These are phyloP conservation scores for Lentinula edodes DNA, from an alignment of 768 basidiomycete genomes.

Conservation along the genomic window DNA sequence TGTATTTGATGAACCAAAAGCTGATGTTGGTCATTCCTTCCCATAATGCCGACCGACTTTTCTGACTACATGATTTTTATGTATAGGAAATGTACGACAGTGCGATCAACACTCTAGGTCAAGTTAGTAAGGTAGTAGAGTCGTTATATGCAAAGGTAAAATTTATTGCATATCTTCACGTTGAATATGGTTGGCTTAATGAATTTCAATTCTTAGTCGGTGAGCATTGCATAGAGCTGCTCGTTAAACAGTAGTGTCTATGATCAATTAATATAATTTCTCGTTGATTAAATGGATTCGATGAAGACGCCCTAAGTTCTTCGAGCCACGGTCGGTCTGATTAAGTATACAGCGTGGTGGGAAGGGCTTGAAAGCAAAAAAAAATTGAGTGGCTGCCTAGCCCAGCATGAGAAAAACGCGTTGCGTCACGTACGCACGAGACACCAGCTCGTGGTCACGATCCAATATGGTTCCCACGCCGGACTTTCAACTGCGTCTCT, in stretches of 20 bases:
- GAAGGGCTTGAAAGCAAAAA: no score
- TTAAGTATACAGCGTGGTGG: no score
- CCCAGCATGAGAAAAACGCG: not conserved
- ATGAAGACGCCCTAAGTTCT: no score
- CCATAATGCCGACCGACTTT: not conserved
- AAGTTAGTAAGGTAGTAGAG: slow-evolving; percentile 93
- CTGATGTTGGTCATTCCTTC: slow-evolving; percentile 58
- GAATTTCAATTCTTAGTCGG: slow-evolving; percentile 23
- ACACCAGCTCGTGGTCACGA: not conserved
- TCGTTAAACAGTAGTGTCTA: not conserved
- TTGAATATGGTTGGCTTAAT: not conserved
- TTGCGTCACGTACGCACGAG: not conserved
- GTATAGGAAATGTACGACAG: slow-evolving; percentile 79
- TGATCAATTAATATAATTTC: not conserved
- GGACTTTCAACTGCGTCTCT: not conserved
- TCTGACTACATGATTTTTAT: not conserved
- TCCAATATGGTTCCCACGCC: not conserved
- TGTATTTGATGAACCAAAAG: slow-evolving; percentile 83
- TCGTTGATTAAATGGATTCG: no score
- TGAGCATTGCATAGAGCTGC: slow-evolving; percentile 32
- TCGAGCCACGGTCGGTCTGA: no score
- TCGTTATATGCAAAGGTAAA: slow-evolving; percentile 79
- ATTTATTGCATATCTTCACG: not conserved
- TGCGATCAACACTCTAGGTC: slow-evolving; percentile 83
- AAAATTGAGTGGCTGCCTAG: no score